Evolutionary conservation across 164 flowering plant genomes (phyloP).

Genomic region (Nelumbo lutea): DNA sequence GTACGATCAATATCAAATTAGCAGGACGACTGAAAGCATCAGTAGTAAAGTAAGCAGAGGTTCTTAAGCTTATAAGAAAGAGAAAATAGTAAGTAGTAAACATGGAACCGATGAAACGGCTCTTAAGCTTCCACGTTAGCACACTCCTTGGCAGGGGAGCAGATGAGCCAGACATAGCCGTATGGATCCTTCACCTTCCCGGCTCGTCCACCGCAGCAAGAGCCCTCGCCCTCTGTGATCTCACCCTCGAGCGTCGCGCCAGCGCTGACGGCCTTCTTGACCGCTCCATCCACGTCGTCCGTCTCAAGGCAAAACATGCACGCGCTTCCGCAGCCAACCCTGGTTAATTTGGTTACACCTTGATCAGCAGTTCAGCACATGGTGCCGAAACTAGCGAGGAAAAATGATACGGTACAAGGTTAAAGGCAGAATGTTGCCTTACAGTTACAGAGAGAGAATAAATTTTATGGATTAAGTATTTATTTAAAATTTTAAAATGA

Average conservation of each 20-base stretch:
- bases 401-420: no score
- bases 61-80: no score
- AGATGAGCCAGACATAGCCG: slow-evolving; percentile 31
- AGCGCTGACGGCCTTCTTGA: slow-evolving; percentile 36
- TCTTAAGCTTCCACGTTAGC: slow-evolving; percentile 23
- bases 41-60: no score
- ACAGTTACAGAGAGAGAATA: no score
- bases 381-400: no score
- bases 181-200: slow-evolving; percentile 41
- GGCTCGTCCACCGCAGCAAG: slow-evolving; percentile 26
- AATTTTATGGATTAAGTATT: no score
- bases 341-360: slow-evolving; percentile 13
- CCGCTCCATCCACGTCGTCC: slow-evolving; percentile 39
- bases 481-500: no score
- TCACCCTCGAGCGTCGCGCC: slow-evolving; percentile 40
- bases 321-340: slow-evolving; percentile 14
- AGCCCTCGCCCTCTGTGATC: slow-evolving; percentile 27
- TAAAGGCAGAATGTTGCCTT: no score
- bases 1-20: no score
- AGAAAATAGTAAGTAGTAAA: no score
- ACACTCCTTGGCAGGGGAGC: slow-evolving; percentile 22
- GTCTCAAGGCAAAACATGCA: slow-evolving; percentile 1
- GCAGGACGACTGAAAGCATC: no score
- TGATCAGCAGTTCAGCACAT: not conserved
- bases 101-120: not conserved